These are phyloP conservation scores for Arxiozyma heterogenica DNA, from an alignment of 1,139 yeast genomes.

Conservation along the genomic window DNA sequence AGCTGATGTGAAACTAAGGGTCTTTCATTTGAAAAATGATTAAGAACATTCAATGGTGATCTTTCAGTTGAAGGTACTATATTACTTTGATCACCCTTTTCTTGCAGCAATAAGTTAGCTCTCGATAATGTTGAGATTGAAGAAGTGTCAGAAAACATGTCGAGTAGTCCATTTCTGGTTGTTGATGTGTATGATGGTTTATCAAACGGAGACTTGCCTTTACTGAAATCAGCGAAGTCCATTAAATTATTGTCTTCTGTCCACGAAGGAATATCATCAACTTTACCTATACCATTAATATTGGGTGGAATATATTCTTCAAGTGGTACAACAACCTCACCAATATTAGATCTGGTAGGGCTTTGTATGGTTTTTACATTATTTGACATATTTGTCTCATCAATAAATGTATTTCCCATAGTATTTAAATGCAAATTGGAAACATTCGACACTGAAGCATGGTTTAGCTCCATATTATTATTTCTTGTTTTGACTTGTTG, in stretches of 20 bases:
- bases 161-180: constrained; percentile 33
- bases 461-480: constrained; percentile 8
- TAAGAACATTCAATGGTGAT: constrained; percentile 1
- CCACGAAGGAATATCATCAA: constrained; percentile 23
- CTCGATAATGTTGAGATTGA: constrained; percentile 18
- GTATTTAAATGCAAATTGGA: constrained; percentile 18
- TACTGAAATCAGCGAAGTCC: constrained; percentile 4
- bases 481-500: background rate
- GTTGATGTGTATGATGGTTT: background rate
- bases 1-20: background rate
- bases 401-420: constrained; percentile 8
- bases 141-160: constrained; percentile 31
- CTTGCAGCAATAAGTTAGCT: constrained; percentile 16
- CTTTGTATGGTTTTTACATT: constrained; percentile 23
- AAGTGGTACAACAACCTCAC: constrained; percentile 39
- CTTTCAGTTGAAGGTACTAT: constrained; percentile 2
- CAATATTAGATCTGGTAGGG: constrained; percentile 32
- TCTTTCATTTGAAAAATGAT: background rate
- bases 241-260: constrained; percentile 7
- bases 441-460: constrained; percentile 11
- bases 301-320: constrained; percentile 36
- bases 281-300: constrained; percentile 28
- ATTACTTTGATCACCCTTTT: constrained; percentile 8
- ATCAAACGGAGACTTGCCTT: constrained; percentile 1
- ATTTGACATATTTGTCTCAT: constrained; percentile 26